These are phyloP conservation scores for Penicillium sp. DNA, from an alignment of 2,329 filamentous ascomycete genomes.

Conservation along the genomic window DNA sequence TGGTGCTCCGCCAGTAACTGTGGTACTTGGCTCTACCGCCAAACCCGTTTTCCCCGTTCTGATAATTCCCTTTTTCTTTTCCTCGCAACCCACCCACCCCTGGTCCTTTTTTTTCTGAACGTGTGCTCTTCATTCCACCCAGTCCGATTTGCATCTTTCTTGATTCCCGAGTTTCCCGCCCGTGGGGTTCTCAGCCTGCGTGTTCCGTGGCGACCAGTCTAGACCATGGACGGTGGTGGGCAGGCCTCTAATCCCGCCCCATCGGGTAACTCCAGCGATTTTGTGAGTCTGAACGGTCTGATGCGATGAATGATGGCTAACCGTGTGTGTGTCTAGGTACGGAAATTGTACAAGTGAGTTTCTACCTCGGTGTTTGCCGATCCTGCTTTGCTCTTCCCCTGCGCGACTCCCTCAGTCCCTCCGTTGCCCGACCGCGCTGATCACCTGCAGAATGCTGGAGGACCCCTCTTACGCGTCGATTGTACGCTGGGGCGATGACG, in stretches of 20 bases:
- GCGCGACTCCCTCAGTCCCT: neutral
- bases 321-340: slow-evolving; percentile 58
- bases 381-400: slow-evolving; percentile 6
- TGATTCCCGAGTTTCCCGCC: slow-evolving; percentile 4
- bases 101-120: slow-evolving; percentile 5
- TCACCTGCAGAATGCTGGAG: slow-evolving; percentile 73
- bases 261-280: slow-evolving; percentile 86
- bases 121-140: slow-evolving; percentile 3
- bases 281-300: slow-evolving; percentile 61
- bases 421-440: slow-evolving; percentile 7
- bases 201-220: slow-evolving; percentile 3
- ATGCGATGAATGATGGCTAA: neutral
- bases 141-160: slow-evolving; percentile 3
- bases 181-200: slow-evolving; percentile 1
- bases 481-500: slow-evolving; percentile 90
- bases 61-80: slow-evolving; percentile 6
- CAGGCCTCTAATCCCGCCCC: slow-evolving; percentile 40
- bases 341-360: slow-evolving; percentile 93
- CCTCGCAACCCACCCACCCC: neutral
- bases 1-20: slow-evolving; percentile 12
- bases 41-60: slow-evolving; percentile 9
- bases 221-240: slow-evolving; percentile 41
- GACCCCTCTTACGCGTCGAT: slow-evolving; percentile 88
- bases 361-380: slow-evolving; percentile 6
- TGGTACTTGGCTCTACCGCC: slow-evolving; percentile 23